Percentiles rank a stretch among this genome's conserved stretches.
Evolutionary conservation across 2,329 filamentous ascomycete species (phyloP).

Genomic region (Neoascochyta sp.): DNA sequence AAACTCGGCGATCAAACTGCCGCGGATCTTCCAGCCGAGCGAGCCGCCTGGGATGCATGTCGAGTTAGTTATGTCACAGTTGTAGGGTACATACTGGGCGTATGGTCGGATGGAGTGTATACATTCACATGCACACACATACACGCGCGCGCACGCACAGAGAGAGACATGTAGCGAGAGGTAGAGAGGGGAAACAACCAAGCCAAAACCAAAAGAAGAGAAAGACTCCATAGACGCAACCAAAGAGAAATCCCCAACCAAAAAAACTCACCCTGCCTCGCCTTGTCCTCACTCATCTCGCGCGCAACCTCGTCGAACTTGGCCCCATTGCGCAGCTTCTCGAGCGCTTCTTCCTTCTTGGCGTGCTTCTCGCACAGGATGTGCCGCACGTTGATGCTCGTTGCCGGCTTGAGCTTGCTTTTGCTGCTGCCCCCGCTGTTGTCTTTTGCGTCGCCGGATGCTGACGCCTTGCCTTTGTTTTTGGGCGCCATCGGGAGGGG

Average conservation of each 20-base stretch:
- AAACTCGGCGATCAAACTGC: slow-evolving; percentile 64
- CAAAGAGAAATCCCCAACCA: too few relatives aligned
- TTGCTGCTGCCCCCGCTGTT: slow-evolving; percentile 37
- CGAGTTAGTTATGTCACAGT: too few relatives aligned
- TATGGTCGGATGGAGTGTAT: too few relatives aligned
- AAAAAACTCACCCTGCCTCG: slow-evolving; percentile 47
- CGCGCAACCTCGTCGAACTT: slow-evolving; percentile 74
- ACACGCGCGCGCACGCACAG: too few relatives aligned
- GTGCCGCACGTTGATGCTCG: slow-evolving; percentile 68
- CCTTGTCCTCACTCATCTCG: slow-evolving; percentile 74
- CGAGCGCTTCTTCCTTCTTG: slow-evolving; percentile 73
- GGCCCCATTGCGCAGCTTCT: slow-evolving; percentile 61
- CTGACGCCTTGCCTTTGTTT: slow-evolving; percentile 27
- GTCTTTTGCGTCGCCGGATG: slow-evolving; percentile 23
- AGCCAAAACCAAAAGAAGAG: neutral
- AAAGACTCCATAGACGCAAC: too few relatives aligned
- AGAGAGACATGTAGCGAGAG: too few relatives aligned
- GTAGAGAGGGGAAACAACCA: slow-evolving; percentile 1
- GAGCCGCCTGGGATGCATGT: slow-evolving; percentile 52
- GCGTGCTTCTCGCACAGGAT: slow-evolving; percentile 73
- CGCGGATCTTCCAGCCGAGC: slow-evolving; percentile 70
- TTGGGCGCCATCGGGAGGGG: slow-evolving; percentile 31
- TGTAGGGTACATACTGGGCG: too few relatives aligned
- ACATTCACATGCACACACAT: too few relatives aligned
- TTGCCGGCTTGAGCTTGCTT: slow-evolving; percentile 57